Base-by-base conservation (phyloP, 2,329 filamentous ascomycete genomes). In the Diaporthe citrichinensis region DNA sequence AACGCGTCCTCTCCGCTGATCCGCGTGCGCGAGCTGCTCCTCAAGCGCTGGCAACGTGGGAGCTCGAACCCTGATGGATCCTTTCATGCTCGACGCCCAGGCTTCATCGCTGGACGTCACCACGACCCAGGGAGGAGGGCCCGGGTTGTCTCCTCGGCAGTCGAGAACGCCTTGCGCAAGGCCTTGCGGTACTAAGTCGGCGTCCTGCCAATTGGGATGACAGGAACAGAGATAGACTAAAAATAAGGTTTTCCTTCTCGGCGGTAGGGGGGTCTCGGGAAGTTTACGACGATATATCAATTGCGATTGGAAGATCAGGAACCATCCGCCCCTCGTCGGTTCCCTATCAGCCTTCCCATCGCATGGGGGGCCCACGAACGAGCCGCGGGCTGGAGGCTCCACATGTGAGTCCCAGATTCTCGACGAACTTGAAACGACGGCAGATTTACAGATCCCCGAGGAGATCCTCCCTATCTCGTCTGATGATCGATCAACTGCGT, bases 221-320 rank as follows among this genome's bases (percentile, higher is more conserved):
- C 28, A 51, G 65, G 31, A 68, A n/a, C 46, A 2, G 31, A 15
- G 28, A 23, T 10, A 36, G 15, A 41, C 65, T 51, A 68, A 31
- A 53, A 53, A 68, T 68, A 68, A 68, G 46, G 65, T 68, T 68
- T 53, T 28, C 14, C 14, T 2, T 20, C 34, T 20, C 46, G 65
- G 23, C 10, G 61, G 62, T n/a, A 36, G 44, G 62, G n/a, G 9
- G 6, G 17, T 28, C 6, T 51, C 31, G 46, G 62, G 44, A 36
- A 20, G 46, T 28, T 28, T 41, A 39, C 28, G 65, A 25, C 34
- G 49, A 55, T 53, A 69, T 55, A 69, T 55, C 49, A 55, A n/a
- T 69, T 69, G 65, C 65, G 65, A 69, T 69, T 69, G 65, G 65
- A 34, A 69, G 31, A 69, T 69, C 49, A 69, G 34, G 49, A 69